Evolutionary conservation across 1,284 basidiomycete species (phyloP).

Genomic region (Pseudozyma tsukubaensis): DNA sequence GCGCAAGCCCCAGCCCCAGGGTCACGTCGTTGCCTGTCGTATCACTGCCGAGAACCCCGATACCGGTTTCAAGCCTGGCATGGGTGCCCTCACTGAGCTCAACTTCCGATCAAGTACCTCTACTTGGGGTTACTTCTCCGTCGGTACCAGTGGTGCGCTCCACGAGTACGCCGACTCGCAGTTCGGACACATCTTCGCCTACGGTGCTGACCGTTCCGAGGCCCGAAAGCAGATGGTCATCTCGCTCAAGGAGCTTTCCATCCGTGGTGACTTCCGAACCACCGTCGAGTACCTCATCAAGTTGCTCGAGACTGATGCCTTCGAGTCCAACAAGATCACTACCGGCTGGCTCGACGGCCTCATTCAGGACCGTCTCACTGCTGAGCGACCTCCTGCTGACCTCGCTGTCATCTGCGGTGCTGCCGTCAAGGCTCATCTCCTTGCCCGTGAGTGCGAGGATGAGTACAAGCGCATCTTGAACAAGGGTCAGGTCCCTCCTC

Average conservation of each 20-base stretch:
- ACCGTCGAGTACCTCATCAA: slow-evolving; percentile 96
- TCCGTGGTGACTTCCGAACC: slow-evolving; percentile 98
- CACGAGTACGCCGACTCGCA: slow-evolving; percentile 87
- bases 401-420: slow-evolving; percentile 92
- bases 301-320: slow-evolving; percentile 93
- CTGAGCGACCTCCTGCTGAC: slow-evolving; percentile 90
- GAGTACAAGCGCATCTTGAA: slow-evolving; percentile 96
- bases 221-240: slow-evolving; percentile 99
- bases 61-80: slow-evolving; percentile 99
- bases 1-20: slow-evolving; percentile 95
- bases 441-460: slow-evolving; percentile 86
- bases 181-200: slow-evolving; percentile 99
- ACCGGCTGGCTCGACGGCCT: slow-evolving; percentile 98
- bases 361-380: slow-evolving; percentile 93
- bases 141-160: slow-evolving; percentile 91
- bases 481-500: slow-evolving; percentile 96
- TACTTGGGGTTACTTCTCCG: slow-evolving; percentile 96
- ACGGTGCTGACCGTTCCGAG: slow-evolving; percentile 94
- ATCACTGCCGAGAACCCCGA: slow-evolving; percentile 99
- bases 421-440: slow-evolving; percentile 94
- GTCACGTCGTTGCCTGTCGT: slow-evolving; percentile 98
- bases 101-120: slow-evolving; percentile 97
- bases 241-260: slow-evolving; percentile 96
- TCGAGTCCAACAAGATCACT: slow-evolving; percentile 96
- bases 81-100: slow-evolving; percentile 94